Base-by-base conservation (phyloP, 352 stramenopile species). In the Thraustochytrium sp. region DNA sequence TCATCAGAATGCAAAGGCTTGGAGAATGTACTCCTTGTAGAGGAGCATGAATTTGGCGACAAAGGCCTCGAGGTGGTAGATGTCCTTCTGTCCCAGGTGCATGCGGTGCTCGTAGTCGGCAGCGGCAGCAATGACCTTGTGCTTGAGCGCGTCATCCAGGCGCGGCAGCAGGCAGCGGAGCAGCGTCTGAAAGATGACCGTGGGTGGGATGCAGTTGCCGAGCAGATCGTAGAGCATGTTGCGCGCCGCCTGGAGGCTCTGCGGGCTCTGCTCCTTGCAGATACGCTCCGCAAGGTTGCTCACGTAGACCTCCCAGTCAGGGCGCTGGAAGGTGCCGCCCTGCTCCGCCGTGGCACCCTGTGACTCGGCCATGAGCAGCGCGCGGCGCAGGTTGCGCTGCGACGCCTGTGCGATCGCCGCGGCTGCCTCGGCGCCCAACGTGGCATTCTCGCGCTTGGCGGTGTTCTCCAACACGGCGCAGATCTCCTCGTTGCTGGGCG, bases 11-110 rank as follows among this genome's bases (percentile, higher is more conserved):
- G n/a, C 18, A 34, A 84, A 84, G 55, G 18, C 18, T 13, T 97
- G 94, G 44, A 98, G 93, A 2, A 99, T 87, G 89, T 97, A 99
- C 85, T 96, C 95, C 89, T 99, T 99, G 91, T 99, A 99, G 85
- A 99, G 90, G 63, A 92, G 93, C 96, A 99, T 99, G 88, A 98
- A 98, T 89, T 98, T 98, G 74, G 96, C 96, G 77, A 99, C 89
- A 89, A 99, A 99, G 13, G 97, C 96, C 88, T 99, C 97, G 62
- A 99, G 92, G 90, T 99, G 96, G 90, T 99, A 98, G 84, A 99
- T 99, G 77, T 99, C 96, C 89, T 99, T 99, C 85, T 91, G 94
- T 49, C 96, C 90, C 85, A 89, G 89, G 82, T 95, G 90, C 89
- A 99, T 94, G 55, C 95, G 92, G 87, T 99, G 94, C 88, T 99